Base-by-base conservation (phyloP, 495 filamentous ascomycete genomes). In the Achaetomiella virescens region DNA sequence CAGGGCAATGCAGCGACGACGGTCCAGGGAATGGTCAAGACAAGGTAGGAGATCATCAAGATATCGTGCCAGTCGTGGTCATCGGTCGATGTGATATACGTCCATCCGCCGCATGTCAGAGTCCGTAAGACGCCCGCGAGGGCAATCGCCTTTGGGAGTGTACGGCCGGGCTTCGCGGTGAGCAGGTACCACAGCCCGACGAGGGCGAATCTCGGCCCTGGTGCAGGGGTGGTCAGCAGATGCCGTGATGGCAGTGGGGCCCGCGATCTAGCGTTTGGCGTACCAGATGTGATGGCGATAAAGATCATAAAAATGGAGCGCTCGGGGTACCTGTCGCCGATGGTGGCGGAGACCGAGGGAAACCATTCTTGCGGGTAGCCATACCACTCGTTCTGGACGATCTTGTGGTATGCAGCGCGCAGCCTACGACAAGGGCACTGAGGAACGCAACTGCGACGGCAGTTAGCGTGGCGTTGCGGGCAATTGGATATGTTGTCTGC, bases 291-390 rank as follows among this genome's bases (percentile, higher is more conserved):
- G 54, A 97, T 85, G 48, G 92, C 92, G 64, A 99, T 99, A 65
- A 97, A 96, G 48, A 97, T 64, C 79, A 95, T 90, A 70, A 97
- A 99, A 55, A 97, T 84, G 15, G 93, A 96, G 44, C 95, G 85
- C 69, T 99, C 95, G 27, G 95, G 95, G 67, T 97, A 97, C 31
- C 93, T 85, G 63, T 99, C 95, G 58, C 95, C 95, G 70, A 99
- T 99, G n/a, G 95, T 97, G 14, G 95, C 84, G 27, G 92, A 97
- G 24, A 99, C 95, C 21, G 95, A 99, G 37, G 95, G 95, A 61
- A 99, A 97, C 95, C 95, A 99, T 80, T 99, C 95, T 38, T 96
- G 76, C 1, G 95, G 95, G 71, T 96, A 99, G 64, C 95, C 88
- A 73, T 88, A 96, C 75, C 93, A 86, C 74, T 99, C 89, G 70